Evolutionary conservation across 2,329 filamentous ascomycete genomes (phyloP).

Genomic region (Rhynchosporium secalis): DNA sequence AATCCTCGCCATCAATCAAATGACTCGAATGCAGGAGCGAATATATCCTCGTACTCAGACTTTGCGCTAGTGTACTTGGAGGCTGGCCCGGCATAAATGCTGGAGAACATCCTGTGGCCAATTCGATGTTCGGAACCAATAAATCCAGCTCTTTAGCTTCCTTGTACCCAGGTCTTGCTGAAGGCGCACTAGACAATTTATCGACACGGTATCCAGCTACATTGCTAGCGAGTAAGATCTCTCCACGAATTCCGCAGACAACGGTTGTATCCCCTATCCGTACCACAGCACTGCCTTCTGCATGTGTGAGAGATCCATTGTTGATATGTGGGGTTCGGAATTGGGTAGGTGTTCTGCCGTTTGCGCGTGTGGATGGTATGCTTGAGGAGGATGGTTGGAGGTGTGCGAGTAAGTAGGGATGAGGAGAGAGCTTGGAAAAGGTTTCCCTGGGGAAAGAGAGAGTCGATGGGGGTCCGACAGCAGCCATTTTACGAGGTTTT

Average conservation of each 20-base stretch:
- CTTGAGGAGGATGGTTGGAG: constrained; percentile 60
- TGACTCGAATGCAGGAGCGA: constrained; percentile 71
- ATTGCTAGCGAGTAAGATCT: constrained; percentile 74
- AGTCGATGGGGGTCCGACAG: constrained; percentile 32
- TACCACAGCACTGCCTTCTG: constrained; percentile 86
- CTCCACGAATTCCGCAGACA: constrained; percentile 89
- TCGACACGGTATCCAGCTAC: constrained; percentile 64
- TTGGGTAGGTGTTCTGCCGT: constrained; percentile 71
- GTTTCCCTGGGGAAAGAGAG: constrained; percentile 59
- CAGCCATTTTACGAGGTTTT: constrained; percentile 27
- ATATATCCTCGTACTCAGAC: constrained; percentile 74
- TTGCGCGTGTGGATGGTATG: constrained; percentile 68
- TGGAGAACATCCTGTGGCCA: constrained; percentile 87
- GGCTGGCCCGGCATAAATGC: constrained; percentile 82
- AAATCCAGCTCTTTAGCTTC: constrained; percentile 65
- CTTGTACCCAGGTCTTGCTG: constrained; percentile 38
- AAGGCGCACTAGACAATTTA: constrained; percentile 41
- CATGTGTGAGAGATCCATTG: constrained; percentile 80
- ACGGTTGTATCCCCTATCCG: constrained; percentile 87
- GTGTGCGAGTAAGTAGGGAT: constrained; percentile 86
- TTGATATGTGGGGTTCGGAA: constrained; percentile 76
- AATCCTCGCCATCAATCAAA: constrained; percentile 63
- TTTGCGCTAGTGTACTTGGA: constrained; percentile 78
- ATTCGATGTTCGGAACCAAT: constrained; percentile 89
- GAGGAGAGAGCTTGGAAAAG: constrained; percentile 87